These are phyloP conservation scores for Phoma sp. DNA, from an alignment of 2,329 filamentous ascomycete genomes.

Conservation along the genomic window DNA sequence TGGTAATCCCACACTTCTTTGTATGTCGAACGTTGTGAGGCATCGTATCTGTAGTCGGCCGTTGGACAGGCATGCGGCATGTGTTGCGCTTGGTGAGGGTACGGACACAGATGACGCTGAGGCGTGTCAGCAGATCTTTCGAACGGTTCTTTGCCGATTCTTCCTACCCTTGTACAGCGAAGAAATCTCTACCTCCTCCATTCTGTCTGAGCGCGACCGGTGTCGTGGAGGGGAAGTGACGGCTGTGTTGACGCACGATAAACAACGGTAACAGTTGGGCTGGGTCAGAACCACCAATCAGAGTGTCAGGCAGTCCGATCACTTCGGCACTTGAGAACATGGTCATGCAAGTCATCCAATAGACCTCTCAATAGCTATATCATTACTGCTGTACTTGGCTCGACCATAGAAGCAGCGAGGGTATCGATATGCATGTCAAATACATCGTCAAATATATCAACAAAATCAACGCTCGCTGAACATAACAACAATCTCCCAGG, in stretches of 20 bases:
- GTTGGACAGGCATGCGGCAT: constrained; percentile 48
- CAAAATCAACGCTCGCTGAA: constrained; percentile 21
- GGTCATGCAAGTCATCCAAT: not conserved
- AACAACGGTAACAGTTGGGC: constrained; percentile 35
- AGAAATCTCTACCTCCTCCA: constrained; percentile 39
- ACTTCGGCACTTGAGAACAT: not conserved
- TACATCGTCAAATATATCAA: constrained; percentile 5
- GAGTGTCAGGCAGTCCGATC: constrained; percentile 9
- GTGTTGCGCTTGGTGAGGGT: constrained; percentile 48
- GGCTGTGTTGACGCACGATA: constrained; percentile 36
- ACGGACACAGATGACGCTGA: constrained; percentile 44
- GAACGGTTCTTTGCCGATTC: too few species aligned
- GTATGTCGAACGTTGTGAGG: constrained; percentile 43
- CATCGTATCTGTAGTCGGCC: constrained; percentile 50
- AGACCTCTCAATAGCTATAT: not conserved
- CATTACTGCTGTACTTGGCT: constrained; percentile 9
- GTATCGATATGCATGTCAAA: constrained; percentile 42
- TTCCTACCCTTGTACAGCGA: constrained; percentile 41
- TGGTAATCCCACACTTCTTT: constrained; percentile 46
- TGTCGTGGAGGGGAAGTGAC: constrained; percentile 9
- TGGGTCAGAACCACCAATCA: constrained; percentile 5
- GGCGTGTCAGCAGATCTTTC: constrained; percentile 9
- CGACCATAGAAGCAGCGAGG: constrained; percentile 41
- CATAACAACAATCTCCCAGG: constrained; percentile 7
- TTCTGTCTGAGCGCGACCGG: constrained; percentile 16